Evolutionary conservation across 768 basidiomycete genomes (phyloP).

Genomic region (Boletellus sp.): DNA sequence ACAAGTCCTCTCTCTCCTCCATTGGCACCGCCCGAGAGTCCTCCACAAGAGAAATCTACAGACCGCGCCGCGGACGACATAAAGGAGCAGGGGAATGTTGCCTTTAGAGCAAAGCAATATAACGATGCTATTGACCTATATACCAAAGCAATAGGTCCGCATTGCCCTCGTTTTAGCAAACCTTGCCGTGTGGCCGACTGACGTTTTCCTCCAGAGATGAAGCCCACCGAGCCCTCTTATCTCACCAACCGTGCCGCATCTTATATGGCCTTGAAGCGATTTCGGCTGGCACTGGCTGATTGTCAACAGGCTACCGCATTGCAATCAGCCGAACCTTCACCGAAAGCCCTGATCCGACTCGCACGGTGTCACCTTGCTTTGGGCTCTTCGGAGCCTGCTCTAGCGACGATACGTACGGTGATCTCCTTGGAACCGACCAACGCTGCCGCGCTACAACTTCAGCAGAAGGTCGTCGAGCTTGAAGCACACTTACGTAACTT

Average conservation of each 20-base stretch:
- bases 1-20: constrained; percentile 19
- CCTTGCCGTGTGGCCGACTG: constrained; percentile 4
- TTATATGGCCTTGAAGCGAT: constrained; percentile 77
- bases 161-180: constrained; percentile 19
- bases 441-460: constrained; percentile 54
- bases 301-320: constrained; percentile 71
- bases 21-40: constrained; percentile 6
- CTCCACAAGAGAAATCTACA: constrained; percentile 14
- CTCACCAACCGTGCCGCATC: constrained; percentile 85
- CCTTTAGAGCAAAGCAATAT: constrained; percentile 67
- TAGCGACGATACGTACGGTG: constrained; percentile 60
- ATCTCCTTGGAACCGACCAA: constrained; percentile 63
- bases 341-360: constrained; percentile 79
- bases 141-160: constrained; percentile 66
- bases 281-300: constrained; percentile 69
- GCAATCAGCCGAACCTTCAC: constrained; percentile 56
- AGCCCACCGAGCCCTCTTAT: constrained; percentile 66
- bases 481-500: constrained; percentile 66
- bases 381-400: constrained; percentile 63
- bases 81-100: constrained; percentile 71
- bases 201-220: constrained; percentile 42
- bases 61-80: constrained; percentile 52
- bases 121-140: constrained; percentile 70
- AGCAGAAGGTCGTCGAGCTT: constrained; percentile 56
- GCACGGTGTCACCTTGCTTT: constrained; percentile 82